Percentiles rank a stretch among this genome's conserved stretches.
Evolutionary conservation across 2,329 filamentous ascomycete genomes (phyloP).

Genomic region (Cladobotryum protrusum): DNA sequence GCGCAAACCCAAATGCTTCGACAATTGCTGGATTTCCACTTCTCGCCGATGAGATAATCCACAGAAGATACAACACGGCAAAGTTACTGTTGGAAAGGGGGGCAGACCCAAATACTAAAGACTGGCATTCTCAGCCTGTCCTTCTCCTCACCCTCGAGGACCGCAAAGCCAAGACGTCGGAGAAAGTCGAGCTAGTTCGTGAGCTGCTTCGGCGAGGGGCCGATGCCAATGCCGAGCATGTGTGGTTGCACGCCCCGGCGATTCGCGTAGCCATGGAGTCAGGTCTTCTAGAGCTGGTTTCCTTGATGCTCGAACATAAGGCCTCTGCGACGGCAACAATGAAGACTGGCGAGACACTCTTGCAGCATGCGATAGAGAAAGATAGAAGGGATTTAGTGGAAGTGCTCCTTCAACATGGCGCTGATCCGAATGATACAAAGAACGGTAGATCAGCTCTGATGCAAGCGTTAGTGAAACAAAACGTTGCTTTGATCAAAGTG

Average conservation of each 20-base stretch:
- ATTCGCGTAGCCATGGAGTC: constrained; percentile 23
- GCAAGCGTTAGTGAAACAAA: constrained; percentile 23
- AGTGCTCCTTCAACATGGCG: constrained; percentile 26
- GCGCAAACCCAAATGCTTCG: constrained; percentile 26
- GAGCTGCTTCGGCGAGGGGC: constrained; percentile 30
- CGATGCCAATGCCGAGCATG: constrained; percentile 22
- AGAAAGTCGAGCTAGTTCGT: constrained; percentile 22
- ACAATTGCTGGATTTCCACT: constrained; percentile 27
- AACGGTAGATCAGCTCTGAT: constrained; percentile 27
- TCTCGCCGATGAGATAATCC: constrained; percentile 27
- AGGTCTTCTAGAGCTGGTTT: constrained; percentile 19
- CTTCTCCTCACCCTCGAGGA: constrained; percentile 27
- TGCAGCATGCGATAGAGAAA: constrained; percentile 25
- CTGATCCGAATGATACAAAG: constrained; percentile 25
- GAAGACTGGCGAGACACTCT: constrained; percentile 23
- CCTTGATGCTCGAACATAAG: constrained; percentile 24
- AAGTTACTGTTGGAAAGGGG: constrained; percentile 28
- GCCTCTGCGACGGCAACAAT: constrained; percentile 23
- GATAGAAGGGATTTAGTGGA: constrained; percentile 18
- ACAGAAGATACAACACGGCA: constrained; percentile 26
- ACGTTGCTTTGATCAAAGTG: constrained; percentile 23
- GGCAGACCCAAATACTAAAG: constrained; percentile 27
- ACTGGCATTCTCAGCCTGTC: constrained; percentile 25
- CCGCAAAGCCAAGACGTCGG: constrained; percentile 17
- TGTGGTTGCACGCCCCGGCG: constrained; percentile 15